Evolutionary conservation across 441 rosid genomes (phyloP), one percentile per base, ranked within the genome.

Genomic region (Croton laevigatus): DNA sequence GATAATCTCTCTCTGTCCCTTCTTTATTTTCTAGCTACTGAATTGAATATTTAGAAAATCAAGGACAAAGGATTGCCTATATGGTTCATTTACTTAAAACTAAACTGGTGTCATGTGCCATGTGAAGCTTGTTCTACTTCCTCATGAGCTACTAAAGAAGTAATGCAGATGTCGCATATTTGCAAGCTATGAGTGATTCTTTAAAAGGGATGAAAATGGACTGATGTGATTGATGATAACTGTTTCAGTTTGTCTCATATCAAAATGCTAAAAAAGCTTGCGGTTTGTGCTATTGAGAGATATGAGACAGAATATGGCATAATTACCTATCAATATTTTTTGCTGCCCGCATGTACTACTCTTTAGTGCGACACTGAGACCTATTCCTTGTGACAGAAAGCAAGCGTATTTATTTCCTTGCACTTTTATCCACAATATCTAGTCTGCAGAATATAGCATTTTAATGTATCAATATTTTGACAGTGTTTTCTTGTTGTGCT

Each of bases 401-500:
- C 34, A 54, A 37, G 12, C 22, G 22, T 49, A 60, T 12, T 49
- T 49, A 27, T 49, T 49, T 49, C 32, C 3, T 37, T 38, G 27
- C 42, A 19, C 17, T 60, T 8, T 61, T 22, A 13, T 10, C 8
- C 27, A 46, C 17, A 46, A 12, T 58, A 6, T 44, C 14, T n/a
- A 27, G 32, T 55, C 9, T 54, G 14, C 10, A 45, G 22, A 19
- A 8, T 27, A n/a, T 20, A 55, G 32, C 19, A 48, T 48, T 59
- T 11, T 38, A 32, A 34, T 59, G 22, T 63, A 59, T 12, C 48
- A 59, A 54, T 59, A 44, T 44, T 11, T 64, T 71, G 70, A 27
- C 45, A 49, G 58, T 9, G 38, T 71, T 44, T 14, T 59, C 64
- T 13, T 16, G 62, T 20, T 22, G 40, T 16, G 37, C 40, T 22